Conservation (phyloP, 805 yeast species). For the Kuraishia molischiana region DNA sequence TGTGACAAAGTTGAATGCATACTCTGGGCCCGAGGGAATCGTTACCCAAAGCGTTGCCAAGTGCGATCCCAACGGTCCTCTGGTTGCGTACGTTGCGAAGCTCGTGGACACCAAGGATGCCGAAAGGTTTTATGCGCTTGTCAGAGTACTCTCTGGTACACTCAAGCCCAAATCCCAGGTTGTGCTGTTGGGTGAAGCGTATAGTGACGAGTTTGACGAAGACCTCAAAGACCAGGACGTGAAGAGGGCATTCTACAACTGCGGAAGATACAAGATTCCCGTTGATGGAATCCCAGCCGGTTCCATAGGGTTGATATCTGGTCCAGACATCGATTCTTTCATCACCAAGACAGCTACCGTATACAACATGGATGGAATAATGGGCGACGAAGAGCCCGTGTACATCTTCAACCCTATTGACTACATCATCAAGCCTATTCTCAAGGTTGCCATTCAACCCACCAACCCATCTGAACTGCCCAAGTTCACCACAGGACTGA, state of each 20-base stretch:
- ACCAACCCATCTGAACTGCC: constrained; percentile 71
- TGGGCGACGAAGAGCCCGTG: constrained; percentile 2
- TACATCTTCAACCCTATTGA: constrained; percentile 28
- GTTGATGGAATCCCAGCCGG: constrained; percentile 52
- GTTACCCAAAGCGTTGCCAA: constrained; percentile 12
- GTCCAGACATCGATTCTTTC: constrained; percentile 39
- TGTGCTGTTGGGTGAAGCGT: constrained; percentile 47
- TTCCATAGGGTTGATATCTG: constrained; percentile 56
- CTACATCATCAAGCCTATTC: constrained; percentile 44
- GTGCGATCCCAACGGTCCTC: constrained; percentile 29
- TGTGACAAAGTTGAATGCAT: constrained; percentile 12
- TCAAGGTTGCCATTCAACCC: constrained; percentile 81
- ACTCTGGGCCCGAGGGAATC: constrained; percentile 19
- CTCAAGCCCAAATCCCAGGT: constrained; percentile 37
- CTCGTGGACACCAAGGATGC: constrained; percentile 48
- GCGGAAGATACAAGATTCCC: constrained; percentile 60
- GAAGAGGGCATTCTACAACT: constrained; percentile 39
- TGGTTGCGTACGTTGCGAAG: constrained; percentile 48
- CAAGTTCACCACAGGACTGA: constrained; percentile 57
- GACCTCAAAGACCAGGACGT: constrained; percentile 35
- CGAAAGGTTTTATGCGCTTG: constrained; percentile 41
- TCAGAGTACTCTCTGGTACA: constrained; percentile 54
- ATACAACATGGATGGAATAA: constrained; percentile 13
- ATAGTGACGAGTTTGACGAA: constrained; percentile 37
- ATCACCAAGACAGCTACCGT: constrained; percentile 57